Evolutionary conservation across 352 stramenopile species (phyloP), one percentile per base, ranked within the genome.

Genomic region (Globisporangium echinulatum): DNA sequence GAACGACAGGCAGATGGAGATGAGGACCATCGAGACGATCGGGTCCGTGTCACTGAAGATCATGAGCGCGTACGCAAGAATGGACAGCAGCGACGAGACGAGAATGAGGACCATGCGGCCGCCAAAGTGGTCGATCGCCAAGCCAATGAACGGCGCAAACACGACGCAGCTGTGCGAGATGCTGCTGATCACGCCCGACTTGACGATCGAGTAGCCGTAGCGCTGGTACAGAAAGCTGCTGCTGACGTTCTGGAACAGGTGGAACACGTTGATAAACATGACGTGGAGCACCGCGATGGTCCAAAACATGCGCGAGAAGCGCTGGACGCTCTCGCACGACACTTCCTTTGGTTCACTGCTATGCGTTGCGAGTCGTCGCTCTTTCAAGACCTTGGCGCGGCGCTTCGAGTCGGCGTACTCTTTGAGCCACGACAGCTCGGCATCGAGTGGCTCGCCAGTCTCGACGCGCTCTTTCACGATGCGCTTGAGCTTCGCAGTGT

Each of bases 191-290:
- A 93, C 61, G 2, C 89, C 89, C 13, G 87, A 87, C 64, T 96
- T 87, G 50, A 96, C 82, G 36, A 92, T 73, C 13, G 82, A 94
- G 52, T 86, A 94, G 54, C 85, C 70, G 61, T 96, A 96, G 2
- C 78, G 80, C 67, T 96, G 78, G 61, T 79, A 90, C n/a, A 97
- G 57, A 43, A 83, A 96, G 58, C 84, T 91, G 56, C 81, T 88
- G 58, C 78, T 90, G 52, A 96, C 87, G 66, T 96, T 97, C 64
- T 95, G 85, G 70, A 97, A 97, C 37, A 97, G 68, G 57, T 97
- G 89, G 66, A 96, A 97, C 7, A 95, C 84, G 52, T 93, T 92
- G 58, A 96, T 87, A 58, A 96, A 96, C 59, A 91, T 79, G 0
- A 94, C 85, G 72, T 97, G 87, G 8, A 96, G 70, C 19, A 92